A percentile compares a stretch with the other conserved stretches of the same genome.
These are phyloP conservation scores for Tylopilus sp. DNA, from an alignment of 768 basidiomycete genomes.

Conservation along the genomic window DNA sequence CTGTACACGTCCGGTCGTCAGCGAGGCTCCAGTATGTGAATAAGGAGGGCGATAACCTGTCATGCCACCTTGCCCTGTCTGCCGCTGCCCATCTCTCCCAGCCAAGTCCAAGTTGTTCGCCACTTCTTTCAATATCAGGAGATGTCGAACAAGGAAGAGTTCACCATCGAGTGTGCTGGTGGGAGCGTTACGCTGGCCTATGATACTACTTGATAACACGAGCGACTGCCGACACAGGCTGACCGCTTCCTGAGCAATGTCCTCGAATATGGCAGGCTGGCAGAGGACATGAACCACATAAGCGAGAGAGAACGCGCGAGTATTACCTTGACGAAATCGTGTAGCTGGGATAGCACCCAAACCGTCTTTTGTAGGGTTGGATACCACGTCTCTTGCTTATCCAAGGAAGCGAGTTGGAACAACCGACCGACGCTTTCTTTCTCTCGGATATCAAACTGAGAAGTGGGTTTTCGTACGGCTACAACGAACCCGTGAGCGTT, in stretches of 20 bases:
- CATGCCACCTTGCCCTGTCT: slow-evolving; percentile 48
- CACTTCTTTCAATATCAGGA: slow-evolving; percentile 90
- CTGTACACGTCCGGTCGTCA: slow-evolving; percentile 16
- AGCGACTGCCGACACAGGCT: slow-evolving; percentile 80
- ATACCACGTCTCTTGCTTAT: slow-evolving; percentile 86
- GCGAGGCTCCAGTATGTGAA: not conserved
- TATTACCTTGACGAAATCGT: slow-evolving; percentile 86
- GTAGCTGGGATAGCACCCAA: slow-evolving; percentile 88
- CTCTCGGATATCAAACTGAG: slow-evolving; percentile 51
- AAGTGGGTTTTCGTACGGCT: slow-evolving; percentile 46
- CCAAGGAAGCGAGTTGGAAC: slow-evolving; percentile 66
- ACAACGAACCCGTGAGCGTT: slow-evolving; percentile 5
- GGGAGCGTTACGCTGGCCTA: slow-evolving; percentile 49
- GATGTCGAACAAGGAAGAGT: slow-evolving; percentile 86
- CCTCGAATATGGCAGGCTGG: slow-evolving; percentile 93
- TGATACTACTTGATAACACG: slow-evolving; percentile 61
- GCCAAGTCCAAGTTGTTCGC: slow-evolving; percentile 68
- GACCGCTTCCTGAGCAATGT: slow-evolving; percentile 93
- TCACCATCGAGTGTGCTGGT: slow-evolving; percentile 60
- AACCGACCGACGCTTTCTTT: slow-evolving; percentile 68
- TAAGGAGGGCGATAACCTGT: slow-evolving; percentile 44
- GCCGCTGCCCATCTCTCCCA: slow-evolving; percentile 43
- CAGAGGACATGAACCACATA: not conserved
- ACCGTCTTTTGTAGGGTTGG: slow-evolving; percentile 85
- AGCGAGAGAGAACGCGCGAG: not conserved